Evolutionary conservation across 2,329 filamentous ascomycete genomes (phyloP), one percentile per base, ranked within the genome.

Genomic region (Whalleya microplaca): DNA sequence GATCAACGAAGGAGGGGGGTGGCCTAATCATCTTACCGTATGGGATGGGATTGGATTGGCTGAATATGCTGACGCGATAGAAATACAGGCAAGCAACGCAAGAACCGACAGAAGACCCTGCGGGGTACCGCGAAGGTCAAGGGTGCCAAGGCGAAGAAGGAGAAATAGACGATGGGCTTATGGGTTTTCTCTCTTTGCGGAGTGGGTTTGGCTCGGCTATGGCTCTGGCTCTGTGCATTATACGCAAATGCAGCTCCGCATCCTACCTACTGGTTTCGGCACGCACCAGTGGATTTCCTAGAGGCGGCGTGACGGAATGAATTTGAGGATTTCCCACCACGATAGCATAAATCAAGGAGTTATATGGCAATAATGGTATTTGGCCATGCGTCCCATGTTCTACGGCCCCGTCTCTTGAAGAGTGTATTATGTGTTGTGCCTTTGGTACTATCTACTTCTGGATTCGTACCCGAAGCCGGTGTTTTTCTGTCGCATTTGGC

Each of bases 91-190:
- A 99, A 99, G 87, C 95, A 98, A 85, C 91, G 95, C 85, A 99
- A 99, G 92, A 99, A 99, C 91, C 88, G 94, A 80, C 88, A 91
- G 83, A 98, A 99, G 92, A 95, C 94, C 78, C 90, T 97, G 80
- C 91, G 95, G 72, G 95, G 95, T 78, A 96, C 92, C 73, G 94
- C 92, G 75, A 99, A 99, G 92, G 88, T 88, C 85, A 97, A 97
- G 91, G 92, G 92, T 79, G 89, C 88, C 77, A 87, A 88, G 84
- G 86, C 90, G 81, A 95, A 96, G 88, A 96, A 97, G 90, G 91
- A 91, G 82, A 88, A 90, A 86, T 92, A 91, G 83, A 80, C 78
- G 77, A 49, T 56, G 60, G 56, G 69, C 69, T 75, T 66, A 62
- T 65, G 45, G 61, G 62, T 57, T 66, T 67, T 65, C 63, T 56